Conservation (phyloP, 495 filamentous ascomycete genomes). For the Collariella sp. region DNA sequence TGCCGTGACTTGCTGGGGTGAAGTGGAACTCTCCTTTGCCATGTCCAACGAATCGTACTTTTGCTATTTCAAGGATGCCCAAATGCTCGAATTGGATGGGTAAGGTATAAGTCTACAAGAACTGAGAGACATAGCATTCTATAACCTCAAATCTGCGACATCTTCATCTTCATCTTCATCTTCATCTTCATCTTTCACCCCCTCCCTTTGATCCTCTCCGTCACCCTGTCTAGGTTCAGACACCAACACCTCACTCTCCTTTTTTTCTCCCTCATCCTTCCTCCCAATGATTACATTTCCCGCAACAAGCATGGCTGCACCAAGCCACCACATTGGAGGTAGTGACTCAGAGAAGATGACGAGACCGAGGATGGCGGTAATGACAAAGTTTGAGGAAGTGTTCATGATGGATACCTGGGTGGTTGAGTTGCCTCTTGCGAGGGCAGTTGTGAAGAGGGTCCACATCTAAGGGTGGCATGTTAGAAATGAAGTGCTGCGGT, state of each 20-base stretch:
- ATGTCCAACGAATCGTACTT: too few species aligned
- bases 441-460: slow-evolving; percentile 75
- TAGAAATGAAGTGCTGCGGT: not conserved
- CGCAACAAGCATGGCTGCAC: slow-evolving; percentile 72
- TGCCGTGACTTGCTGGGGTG: too few species aligned
- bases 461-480: slow-evolving; percentile 63
- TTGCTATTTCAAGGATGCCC: too few species aligned
- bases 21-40: too few species aligned
- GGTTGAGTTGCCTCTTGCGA: slow-evolving; percentile 73
- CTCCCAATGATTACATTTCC: slow-evolving; percentile 88
- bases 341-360: slow-evolving; percentile 33
- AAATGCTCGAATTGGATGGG: too few species aligned
- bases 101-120: too few species aligned
- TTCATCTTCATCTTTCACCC: slow-evolving; percentile 6
- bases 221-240: not conserved
- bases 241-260: not conserved
- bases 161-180: slow-evolving; percentile 14
- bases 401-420: slow-evolving; percentile 91
- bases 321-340: slow-evolving; percentile 74
- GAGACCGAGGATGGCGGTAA: slow-evolving; percentile 75
- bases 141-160: slow-evolving; percentile 7
- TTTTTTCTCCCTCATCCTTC: slow-evolving; percentile 49
- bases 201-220: not conserved
- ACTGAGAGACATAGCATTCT: too few species aligned
- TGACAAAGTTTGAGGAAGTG: slow-evolving; percentile 83